A percentile compares a stretch with the other conserved stretches of the same genome.
phyloP scores from a whole-genome alignment of 163 green algal species.

The Chlorella variabilis region DNA sequence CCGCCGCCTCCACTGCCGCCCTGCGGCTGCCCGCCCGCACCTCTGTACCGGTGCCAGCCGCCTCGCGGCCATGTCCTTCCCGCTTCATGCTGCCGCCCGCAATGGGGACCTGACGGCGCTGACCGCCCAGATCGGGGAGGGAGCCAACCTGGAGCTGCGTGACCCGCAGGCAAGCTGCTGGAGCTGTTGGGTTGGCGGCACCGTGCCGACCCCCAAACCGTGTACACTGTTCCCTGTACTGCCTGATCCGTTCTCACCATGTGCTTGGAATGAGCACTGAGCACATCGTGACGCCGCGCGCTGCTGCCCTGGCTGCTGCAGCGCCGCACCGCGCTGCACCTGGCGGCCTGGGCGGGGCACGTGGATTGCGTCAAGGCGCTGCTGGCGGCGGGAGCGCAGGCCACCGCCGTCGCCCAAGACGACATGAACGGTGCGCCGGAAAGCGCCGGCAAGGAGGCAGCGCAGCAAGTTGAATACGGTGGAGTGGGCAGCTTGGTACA shows the following conservation, averaged over 20 bases:
- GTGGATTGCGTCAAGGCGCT: slow-evolving; percentile 70
- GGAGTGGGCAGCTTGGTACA: no score
- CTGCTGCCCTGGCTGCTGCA: not conserved
- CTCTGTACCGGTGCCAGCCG: no score
- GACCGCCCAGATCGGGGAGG: slow-evolving; percentile 25
- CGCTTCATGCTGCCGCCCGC: slow-evolving; percentile 67
- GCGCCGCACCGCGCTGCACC: slow-evolving; percentile 67
- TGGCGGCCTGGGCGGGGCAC: slow-evolving; percentile 79
- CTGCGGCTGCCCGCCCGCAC: no score
- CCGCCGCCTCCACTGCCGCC: no score
- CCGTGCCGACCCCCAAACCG: no score
- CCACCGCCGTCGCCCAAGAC: slow-evolving; percentile 58
- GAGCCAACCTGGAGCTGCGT: slow-evolving; percentile 22
- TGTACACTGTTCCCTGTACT: no score
- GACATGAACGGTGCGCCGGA: no score
- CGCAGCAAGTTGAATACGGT: no score
- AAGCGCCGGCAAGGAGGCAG: no score
- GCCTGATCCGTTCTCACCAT: no score
- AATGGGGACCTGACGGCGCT: slow-evolving; percentile 54
- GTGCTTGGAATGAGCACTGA: no score
- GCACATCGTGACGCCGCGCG: no score
- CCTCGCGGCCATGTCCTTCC: slow-evolving; percentile 24
- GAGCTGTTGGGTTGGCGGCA: not conserved
- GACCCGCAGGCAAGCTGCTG: slow-evolving; percentile 43
- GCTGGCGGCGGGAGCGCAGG: slow-evolving; percentile 53